Evolutionary conservation across 768 basidiomycete species (phyloP).

Genomic region (Xerocomellus amylosporus): DNA sequence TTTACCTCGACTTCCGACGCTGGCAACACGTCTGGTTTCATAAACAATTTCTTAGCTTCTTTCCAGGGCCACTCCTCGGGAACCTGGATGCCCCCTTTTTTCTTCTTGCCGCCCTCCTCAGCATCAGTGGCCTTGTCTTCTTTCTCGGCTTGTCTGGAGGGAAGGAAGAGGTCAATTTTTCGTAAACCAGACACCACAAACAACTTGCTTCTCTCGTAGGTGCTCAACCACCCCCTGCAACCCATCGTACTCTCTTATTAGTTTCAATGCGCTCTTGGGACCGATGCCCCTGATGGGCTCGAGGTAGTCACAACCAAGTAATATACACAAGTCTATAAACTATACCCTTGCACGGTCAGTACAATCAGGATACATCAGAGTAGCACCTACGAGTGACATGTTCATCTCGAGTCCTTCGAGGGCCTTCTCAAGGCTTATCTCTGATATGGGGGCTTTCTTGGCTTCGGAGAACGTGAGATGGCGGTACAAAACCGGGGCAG

Average conservation of each 20-base stretch:
- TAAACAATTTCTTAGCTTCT: constrained; percentile 87
- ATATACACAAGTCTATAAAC: constrained; percentile 96
- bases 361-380: neutral
- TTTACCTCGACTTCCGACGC: constrained; percentile 81
- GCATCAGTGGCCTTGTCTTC: constrained; percentile 41
- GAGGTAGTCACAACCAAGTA: constrained; percentile 97
- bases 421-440: constrained; percentile 79
- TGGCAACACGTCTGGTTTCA: constrained; percentile 85
- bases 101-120: constrained; percentile 42
- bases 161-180: neutral
- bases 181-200: neutral
- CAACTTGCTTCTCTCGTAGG: constrained; percentile 67
- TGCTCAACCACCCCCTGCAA: constrained; percentile 74
- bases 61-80: constrained; percentile 98
- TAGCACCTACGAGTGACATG: constrained; percentile 71
- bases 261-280: constrained; percentile 92
- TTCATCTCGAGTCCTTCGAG: constrained; percentile 88
- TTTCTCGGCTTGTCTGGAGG: constrained; percentile 37
- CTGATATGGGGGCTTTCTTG: constrained; percentile 93
- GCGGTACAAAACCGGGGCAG: constrained; percentile 85
- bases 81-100: constrained; percentile 72
- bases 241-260: constrained; percentile 77
- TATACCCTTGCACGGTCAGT: constrained; percentile 31
- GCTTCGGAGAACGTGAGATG: constrained; percentile 98
- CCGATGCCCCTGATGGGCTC: constrained; percentile 98